Conservation (phyloP, 768 basidiomycete genomes). For the Rhizopogon rudus region DNA sequence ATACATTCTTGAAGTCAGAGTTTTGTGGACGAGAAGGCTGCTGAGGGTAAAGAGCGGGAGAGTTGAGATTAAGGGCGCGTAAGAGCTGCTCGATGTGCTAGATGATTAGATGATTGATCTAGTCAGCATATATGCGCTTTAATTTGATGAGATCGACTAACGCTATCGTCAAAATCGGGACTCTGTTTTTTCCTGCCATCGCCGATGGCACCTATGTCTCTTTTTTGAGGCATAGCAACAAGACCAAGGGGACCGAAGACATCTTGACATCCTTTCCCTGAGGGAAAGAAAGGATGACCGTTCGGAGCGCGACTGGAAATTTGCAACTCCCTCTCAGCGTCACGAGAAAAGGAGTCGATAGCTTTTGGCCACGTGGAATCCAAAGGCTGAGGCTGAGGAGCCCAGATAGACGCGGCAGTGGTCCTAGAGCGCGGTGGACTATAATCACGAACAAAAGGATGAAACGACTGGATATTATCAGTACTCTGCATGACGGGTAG, state of each 20-base stretch:
- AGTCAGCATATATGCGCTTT: constrained; percentile 25
- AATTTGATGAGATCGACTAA: constrained; percentile 20
- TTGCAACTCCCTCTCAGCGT: constrained; percentile 38
- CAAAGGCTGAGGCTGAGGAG: constrained; percentile 69
- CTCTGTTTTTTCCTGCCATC: constrained; percentile 68
- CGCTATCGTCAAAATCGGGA: constrained; percentile 50
- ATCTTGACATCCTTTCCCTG: constrained; percentile 44
- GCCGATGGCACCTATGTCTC: constrained; percentile 67
- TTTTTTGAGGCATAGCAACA: constrained; percentile 35
- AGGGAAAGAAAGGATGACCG: constrained; percentile 14
- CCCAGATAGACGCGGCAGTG: constrained; percentile 67
- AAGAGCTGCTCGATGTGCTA: constrained; percentile 81
- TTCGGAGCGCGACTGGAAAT: constrained; percentile 20
- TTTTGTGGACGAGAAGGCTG: constrained; percentile 39
- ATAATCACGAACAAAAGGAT: constrained; percentile 33
- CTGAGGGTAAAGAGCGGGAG: constrained; percentile 53
- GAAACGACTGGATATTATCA: constrained; percentile 20
- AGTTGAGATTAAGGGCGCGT: constrained; percentile 74
- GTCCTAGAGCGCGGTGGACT: constrained; percentile 38
- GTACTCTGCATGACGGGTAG: constrained; percentile 23
- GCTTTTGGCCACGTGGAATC: constrained; percentile 66
- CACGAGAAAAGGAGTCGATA: constrained; percentile 56
- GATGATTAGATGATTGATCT: neutral
- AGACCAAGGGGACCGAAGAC: constrained; percentile 56
- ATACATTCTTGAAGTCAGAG: constrained; percentile 32